Conservation (phyloP, 1,284 basidiomycete genomes). For the Moniliophthora roreri region DNA sequence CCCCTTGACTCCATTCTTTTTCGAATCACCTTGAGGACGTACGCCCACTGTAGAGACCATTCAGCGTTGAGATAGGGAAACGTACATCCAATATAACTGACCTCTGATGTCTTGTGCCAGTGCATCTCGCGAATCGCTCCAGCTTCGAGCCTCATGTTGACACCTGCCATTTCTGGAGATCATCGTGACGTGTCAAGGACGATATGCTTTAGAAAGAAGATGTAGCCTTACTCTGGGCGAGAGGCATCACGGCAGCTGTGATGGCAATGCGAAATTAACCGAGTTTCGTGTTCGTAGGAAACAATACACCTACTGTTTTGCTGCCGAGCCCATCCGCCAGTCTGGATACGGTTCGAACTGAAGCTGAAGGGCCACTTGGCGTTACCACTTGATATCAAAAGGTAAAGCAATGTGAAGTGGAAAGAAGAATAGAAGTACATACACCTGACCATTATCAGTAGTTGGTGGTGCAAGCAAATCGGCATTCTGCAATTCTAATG, state of each 20-base stretch:
- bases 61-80: background rate
- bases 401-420: background rate
- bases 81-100: constrained; percentile 27
- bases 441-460: constrained; percentile 55
- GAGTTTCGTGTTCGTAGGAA: background rate
- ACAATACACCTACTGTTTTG: constrained; percentile 48
- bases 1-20: constrained; percentile 2
- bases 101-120: constrained; percentile 72
- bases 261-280: background rate
- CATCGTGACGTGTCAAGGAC: too few species aligned
- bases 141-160: constrained; percentile 67
- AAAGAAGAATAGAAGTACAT: constrained; percentile 23
- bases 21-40: constrained; percentile 52
- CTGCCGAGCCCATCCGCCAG: constrained; percentile 74
- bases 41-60: constrained; percentile 52
- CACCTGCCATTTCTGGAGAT: constrained; percentile 59
- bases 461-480: constrained; percentile 52
- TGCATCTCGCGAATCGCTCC: constrained; percentile 71
- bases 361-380: constrained; percentile 73
- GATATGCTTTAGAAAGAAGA: background rate
- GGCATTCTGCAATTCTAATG: constrained; percentile 45
- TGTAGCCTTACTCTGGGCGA: constrained; percentile 48
- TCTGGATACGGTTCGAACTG: constrained; percentile 67
- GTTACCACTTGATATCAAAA: constrained; percentile 42
- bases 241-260: constrained; percentile 57